These are phyloP conservation scores for Plasmopara halstedii DNA, from an alignment of 352 stramenopile species.

Conservation along the genomic window DNA sequence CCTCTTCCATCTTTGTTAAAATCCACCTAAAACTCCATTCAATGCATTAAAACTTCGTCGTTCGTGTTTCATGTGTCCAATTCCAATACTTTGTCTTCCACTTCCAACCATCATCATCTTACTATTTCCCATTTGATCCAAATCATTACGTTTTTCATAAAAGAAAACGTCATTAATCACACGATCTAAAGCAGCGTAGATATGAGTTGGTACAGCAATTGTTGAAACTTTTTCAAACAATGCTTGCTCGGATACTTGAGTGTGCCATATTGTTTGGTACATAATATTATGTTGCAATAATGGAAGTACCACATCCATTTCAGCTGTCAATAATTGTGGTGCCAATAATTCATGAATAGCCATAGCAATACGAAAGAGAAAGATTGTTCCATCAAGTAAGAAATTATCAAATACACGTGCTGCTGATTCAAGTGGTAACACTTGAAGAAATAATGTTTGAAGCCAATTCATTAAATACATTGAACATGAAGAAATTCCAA, in stretches of 20 bases:
- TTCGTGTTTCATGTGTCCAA: constrained; percentile 61
- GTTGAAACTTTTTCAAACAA: constrained; percentile 59
- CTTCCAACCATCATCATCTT: constrained; percentile 32
- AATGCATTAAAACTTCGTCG: constrained; percentile 59
- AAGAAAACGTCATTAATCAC: constrained; percentile 84
- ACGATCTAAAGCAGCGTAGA: constrained; percentile 61
- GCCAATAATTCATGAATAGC: constrained; percentile 71
- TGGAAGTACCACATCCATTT: constrained; percentile 72
- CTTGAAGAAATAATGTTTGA: constrained; percentile 80
- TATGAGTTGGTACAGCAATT: constrained; percentile 56
- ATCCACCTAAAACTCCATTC: constrained; percentile 64
- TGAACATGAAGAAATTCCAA: constrained; percentile 52
- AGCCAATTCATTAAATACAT: constrained; percentile 89
- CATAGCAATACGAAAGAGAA: constrained; percentile 76
- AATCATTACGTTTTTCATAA: constrained; percentile 54
- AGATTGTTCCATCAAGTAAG: constrained; percentile 74
- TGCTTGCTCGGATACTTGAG: constrained; percentile 51
- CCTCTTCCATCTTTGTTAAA: constrained; percentile 26
- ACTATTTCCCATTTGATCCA: constrained; percentile 14
- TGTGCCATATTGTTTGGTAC: constrained; percentile 55
- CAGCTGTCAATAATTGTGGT: constrained; percentile 37
- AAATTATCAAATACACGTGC: constrained; percentile 79
- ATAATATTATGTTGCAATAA: constrained; percentile 61
- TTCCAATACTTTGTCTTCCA: constrained; percentile 57
- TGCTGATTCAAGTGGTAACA: constrained; percentile 70